A percentile compares a stretch with the other conserved stretches of the same genome.
phyloP scores from a whole-genome alignment of 768 basidiomycete genomes.

The Suillus occidentalis region DNA sequence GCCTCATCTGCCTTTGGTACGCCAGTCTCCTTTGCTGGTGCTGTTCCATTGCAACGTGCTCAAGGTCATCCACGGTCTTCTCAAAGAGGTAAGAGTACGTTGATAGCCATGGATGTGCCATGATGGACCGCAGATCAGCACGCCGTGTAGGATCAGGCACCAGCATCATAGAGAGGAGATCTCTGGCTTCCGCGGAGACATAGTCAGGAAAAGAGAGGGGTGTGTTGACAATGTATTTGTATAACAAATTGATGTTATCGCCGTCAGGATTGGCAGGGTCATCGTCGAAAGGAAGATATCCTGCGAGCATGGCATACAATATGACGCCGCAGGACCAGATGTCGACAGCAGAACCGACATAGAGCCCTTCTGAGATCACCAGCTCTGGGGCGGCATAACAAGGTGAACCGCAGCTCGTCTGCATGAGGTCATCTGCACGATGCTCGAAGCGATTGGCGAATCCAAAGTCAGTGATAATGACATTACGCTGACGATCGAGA shows the following conservation, averaged over 20 bases:
- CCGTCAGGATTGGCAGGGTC: constrained; percentile 98
- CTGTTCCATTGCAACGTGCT: constrained; percentile 77
- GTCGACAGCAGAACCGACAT: constrained; percentile 96
- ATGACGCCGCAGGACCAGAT: constrained; percentile 98
- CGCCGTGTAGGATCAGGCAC: constrained; percentile 87
- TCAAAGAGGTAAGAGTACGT: constrained; percentile 53
- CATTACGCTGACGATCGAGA: constrained; percentile 94
- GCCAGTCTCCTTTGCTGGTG: constrained; percentile 81
- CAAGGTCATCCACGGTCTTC: constrained; percentile 74
- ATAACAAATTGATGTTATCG: constrained; percentile 97
- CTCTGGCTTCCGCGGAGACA: constrained; percentile 78
- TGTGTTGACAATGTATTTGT: constrained; percentile 98
- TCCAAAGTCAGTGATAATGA: constrained; percentile 99
- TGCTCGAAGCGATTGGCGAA: constrained; percentile 98
- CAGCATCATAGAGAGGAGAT: constrained; percentile 88
- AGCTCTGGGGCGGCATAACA: constrained; percentile 99
- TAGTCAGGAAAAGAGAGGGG: constrained; percentile 97
- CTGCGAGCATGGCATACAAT: constrained; percentile 94
- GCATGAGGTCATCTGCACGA: constrained; percentile 92
- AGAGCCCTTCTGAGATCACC: constrained; percentile 95
- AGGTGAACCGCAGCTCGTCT: constrained; percentile 94
- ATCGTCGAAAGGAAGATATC: constrained; percentile 98
- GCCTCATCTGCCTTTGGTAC: constrained; percentile 79
- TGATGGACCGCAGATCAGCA: constrained; percentile 73
- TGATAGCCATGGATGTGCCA: constrained; percentile 86